phyloP scores from a whole-genome alignment of 2,329 filamentous ascomycete genomes.

The Beauveria bassiana region DNA sequence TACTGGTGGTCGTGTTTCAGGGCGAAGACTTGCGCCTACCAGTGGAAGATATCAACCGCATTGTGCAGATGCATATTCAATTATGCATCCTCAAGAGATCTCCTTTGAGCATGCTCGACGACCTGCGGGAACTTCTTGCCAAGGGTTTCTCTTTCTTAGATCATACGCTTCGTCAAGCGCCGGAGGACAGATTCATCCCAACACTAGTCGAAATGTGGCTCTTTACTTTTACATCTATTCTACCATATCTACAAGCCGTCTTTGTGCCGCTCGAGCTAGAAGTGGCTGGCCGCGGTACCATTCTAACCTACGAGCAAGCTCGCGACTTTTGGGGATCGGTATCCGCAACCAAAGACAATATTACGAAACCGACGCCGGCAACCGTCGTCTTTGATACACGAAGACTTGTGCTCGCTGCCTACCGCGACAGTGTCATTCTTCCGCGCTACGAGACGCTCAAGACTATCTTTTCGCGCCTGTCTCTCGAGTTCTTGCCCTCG shows the following conservation, averaged over 20 bases:
- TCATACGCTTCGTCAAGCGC: slow-evolving; percentile 67
- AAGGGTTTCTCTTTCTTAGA: slow-evolving; percentile 83
- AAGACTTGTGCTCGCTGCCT: slow-evolving; percentile 79
- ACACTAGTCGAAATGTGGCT: slow-evolving; percentile 91
- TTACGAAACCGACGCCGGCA: slow-evolving; percentile 38
- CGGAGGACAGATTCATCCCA: slow-evolving; percentile 84
- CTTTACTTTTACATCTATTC: slow-evolving; percentile 79
- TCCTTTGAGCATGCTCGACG: slow-evolving; percentile 65
- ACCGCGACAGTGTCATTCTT: slow-evolving; percentile 81
- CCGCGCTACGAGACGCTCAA: slow-evolving; percentile 84
- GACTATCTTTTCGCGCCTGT: slow-evolving; percentile 81
- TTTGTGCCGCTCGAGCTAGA: slow-evolving; percentile 91
- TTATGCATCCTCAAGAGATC: slow-evolving; percentile 68
- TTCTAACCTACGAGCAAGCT: slow-evolving; percentile 72
- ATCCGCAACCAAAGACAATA: slow-evolving; percentile 33
- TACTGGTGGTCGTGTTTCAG: slow-evolving; percentile 70
- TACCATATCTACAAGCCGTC: slow-evolving; percentile 92
- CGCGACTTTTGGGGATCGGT: slow-evolving; percentile 85
- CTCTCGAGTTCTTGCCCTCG: slow-evolving; percentile 65
- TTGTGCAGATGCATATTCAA: slow-evolving; percentile 72
- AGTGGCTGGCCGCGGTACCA: slow-evolving; percentile 73
- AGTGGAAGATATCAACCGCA: slow-evolving; percentile 73
- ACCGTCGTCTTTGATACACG: slow-evolving; percentile 67
- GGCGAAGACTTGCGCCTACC: slow-evolving; percentile 73
- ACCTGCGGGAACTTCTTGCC: slow-evolving; percentile 65